Evolutionary conservation across 176 grass and related monocot genomes (phyloP), one percentile per base, ranked within the genome.

Genomic region (Phoenix roebelenii): DNA sequence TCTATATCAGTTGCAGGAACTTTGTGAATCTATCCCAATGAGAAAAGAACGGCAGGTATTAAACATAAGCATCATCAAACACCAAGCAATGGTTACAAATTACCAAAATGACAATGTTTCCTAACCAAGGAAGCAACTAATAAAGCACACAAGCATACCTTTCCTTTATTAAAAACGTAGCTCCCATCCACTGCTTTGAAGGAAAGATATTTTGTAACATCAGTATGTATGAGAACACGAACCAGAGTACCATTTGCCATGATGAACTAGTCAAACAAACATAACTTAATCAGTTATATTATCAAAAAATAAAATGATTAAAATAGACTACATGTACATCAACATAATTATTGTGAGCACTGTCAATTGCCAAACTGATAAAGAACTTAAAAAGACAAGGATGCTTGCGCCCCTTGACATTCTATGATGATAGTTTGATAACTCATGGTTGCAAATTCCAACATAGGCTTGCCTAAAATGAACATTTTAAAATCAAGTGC

Each of bases 101-200:
- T 49, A 2, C 57, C 18, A 60, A 58, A 18, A 58, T 4, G 54
- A 58, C 59, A 30, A 59, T 16, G 35, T 44, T 44, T 1, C 10
- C 12, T 44, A 44, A 44, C 2, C 35, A 44, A 12, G 35, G 9
- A 44, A 44, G 35, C 10, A 10, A 44, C 26, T 25, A 57, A 25
- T 39, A 7, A 44, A 69, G 10, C 18, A 60, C 15, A 61, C 24
- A 12, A 12, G 18, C 3, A 57, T 79, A 94, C 84, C 74, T 94
- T 94, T 72, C 89, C 80, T 78, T 88, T 88, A 67, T 85, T 94
- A 69, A 88, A 88, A 25, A 94, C 89, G 74, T 64, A 94, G 80
- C 89, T 88, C 63, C 89, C 89, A 64, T 95, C 84, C 23, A 88
- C 78, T 51, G 81, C 85, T 73, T 95, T 95, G 71, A 95, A 94